Evolutionary conservation across 768 basidiomycete species (phyloP).

Genomic region (Pisolithus sp.): DNA sequence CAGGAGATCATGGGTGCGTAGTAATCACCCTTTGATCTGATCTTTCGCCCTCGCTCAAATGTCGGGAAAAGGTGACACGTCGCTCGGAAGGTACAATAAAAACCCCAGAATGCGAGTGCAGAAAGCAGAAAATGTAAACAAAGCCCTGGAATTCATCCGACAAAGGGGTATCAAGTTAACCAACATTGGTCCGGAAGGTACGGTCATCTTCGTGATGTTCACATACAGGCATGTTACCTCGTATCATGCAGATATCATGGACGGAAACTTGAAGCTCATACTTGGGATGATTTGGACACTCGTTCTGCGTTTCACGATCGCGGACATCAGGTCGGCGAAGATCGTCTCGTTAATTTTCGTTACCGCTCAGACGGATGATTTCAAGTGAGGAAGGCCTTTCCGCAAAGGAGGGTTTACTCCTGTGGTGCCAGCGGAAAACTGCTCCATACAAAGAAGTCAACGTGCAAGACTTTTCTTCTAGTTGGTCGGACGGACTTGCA

Average conservation of each 20-base stretch:
- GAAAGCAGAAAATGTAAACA: constrained; percentile 97
- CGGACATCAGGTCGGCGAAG: constrained; percentile 81
- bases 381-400: constrained; percentile 95
- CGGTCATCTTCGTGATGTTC: constrained; percentile 1
- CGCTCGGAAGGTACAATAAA: constrained; percentile 92
- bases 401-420: constrained; percentile 91
- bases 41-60: constrained; percentile 4
- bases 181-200: constrained; percentile 96
- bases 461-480: constrained; percentile 87
- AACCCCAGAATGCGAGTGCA: constrained; percentile 89
- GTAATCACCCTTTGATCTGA: constrained; percentile 1
- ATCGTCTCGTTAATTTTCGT: not conserved
- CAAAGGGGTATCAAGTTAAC: constrained; percentile 92
- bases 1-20: constrained; percentile 93
- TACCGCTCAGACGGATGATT: constrained; percentile 7
- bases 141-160: constrained; percentile 92
- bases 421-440: constrained; percentile 99
- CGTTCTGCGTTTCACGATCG: constrained; percentile 95
- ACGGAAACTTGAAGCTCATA: constrained; percentile 96
- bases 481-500: constrained; percentile 94
- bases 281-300: constrained; percentile 99
- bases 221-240: constrained; percentile 2
- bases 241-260: constrained; percentile 78
- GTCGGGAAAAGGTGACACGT: constrained; percentile 60
- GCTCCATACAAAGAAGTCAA: constrained; percentile 85